These are phyloP conservation scores for Chlamydomonas incerta DNA, from an alignment of 139 green algal species.

Conservation along the genomic window DNA sequence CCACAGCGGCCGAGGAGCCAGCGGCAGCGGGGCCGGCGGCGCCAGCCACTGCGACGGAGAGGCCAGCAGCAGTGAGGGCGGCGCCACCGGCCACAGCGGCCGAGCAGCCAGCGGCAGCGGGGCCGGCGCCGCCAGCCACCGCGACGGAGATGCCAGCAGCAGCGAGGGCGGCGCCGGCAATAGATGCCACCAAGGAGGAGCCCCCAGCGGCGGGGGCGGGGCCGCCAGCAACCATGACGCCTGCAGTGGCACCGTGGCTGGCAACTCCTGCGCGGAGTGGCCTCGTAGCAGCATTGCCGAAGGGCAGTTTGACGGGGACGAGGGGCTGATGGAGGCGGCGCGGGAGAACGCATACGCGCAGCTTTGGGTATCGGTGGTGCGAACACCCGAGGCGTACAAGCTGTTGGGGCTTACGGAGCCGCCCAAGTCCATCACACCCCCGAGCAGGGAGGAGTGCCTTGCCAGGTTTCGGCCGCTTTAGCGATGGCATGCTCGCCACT, in stretches of 20 bases:
- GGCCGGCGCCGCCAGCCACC: not conserved
- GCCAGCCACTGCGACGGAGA: no score
- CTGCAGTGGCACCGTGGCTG: not conserved
- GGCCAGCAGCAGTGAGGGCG: not conserved
- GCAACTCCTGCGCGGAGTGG: no score
- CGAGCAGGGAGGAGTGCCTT: slow-evolving; percentile 23
- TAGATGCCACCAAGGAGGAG: no score
- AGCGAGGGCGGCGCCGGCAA: not conserved
- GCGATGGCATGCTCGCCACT: no score
- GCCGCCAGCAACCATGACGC: not conserved
- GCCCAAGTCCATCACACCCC: not conserved
- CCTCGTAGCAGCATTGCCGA: no score
- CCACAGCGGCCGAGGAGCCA: no score
- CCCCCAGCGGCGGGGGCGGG: no score
- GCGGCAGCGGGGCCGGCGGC: no score
- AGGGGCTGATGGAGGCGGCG: slow-evolving; percentile 22
- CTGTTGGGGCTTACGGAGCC: not conserved
- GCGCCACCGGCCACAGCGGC: not conserved
- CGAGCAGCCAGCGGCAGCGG: not conserved
- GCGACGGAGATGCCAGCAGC: not conserved
- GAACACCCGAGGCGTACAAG: slow-evolving; percentile 14
- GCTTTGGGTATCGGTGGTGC: not conserved
- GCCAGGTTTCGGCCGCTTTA: slow-evolving; percentile 1
- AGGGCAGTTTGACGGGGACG: slow-evolving; percentile 24
- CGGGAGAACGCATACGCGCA: slow-evolving; percentile 12